These are phyloP conservation scores for Pyrrhoderma lamaoense DNA, from an alignment of 1,284 basidiomycete species.

Conservation along the genomic window DNA sequence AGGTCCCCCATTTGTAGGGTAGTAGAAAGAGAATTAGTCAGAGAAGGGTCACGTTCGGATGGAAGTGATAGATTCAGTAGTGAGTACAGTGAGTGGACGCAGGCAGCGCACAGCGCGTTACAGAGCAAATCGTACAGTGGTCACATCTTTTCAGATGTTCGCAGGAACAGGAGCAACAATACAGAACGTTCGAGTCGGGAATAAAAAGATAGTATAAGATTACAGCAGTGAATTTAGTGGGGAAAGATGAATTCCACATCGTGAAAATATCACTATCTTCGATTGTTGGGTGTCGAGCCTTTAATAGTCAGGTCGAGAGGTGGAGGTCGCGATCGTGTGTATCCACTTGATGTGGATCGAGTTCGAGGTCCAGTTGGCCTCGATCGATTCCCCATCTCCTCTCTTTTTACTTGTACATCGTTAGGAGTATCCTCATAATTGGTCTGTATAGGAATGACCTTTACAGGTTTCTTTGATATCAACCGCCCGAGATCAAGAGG, in stretches of 20 bases:
- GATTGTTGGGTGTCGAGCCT: conserved; percentile 12
- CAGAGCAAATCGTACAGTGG: conserved; percentile 6
- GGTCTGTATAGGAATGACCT: neutral
- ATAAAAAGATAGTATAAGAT: too few relatives aligned
- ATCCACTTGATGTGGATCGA: conserved; percentile 30
- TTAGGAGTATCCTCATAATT: neutral
- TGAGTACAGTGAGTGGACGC: neutral
- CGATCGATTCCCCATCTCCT: conserved; percentile 5
- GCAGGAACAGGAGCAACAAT: neutral
- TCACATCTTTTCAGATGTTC: neutral
- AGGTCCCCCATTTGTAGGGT: too few relatives aligned
- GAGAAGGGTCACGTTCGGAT: neutral
- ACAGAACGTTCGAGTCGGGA: neutral
- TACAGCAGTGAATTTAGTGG: neutral
- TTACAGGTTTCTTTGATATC: neutral
- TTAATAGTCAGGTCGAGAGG: conserved; percentile 27
- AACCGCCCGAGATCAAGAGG: conserved; percentile 5
- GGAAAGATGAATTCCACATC: neutral
- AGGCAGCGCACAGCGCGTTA: conserved; percentile 15
- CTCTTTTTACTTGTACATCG: too few relatives aligned
- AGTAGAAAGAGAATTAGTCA: neutral
- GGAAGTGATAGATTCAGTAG: neutral
- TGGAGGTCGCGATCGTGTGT: conserved; percentile 28
- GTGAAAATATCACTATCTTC: conserved; percentile 2
- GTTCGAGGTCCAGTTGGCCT: conserved; percentile 30